These are phyloP conservation scores for Garcia nutans DNA, from an alignment of 345 rosid species.

Conservation along the genomic window DNA sequence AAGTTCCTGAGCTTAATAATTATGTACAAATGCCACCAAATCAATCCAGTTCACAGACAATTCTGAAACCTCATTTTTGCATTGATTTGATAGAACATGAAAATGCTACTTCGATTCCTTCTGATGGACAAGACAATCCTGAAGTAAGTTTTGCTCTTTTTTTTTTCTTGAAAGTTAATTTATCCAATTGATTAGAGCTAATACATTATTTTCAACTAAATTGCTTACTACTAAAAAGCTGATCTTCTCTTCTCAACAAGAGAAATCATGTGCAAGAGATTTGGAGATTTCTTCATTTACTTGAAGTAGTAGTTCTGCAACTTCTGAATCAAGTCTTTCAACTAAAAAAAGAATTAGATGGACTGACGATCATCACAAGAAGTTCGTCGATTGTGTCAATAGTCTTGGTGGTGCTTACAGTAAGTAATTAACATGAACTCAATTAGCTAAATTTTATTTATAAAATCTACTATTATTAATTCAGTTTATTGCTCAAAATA, in stretches of 20 bases:
- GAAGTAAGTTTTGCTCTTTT: background rate
- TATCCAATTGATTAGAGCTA: too few species aligned
- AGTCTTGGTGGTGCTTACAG: constrained; percentile 23
- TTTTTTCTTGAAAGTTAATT: background rate
- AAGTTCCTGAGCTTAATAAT: background rate
- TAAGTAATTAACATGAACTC: background rate
- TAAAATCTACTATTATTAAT: background rate
- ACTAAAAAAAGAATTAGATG: constrained; percentile 15
- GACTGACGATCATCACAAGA: constrained; percentile 16
- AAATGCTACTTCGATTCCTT: background rate
- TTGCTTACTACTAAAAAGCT: background rate
- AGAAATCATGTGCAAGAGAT: background rate
- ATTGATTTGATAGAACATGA: background rate
- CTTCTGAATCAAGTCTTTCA: background rate
- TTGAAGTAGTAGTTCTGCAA: background rate
- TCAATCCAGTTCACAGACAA: background rate
- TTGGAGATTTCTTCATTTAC: background rate
- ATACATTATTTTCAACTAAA: background rate
- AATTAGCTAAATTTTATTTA: background rate
- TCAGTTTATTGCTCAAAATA: background rate
- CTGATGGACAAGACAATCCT: background rate
- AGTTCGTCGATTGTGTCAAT: constrained; percentile 18
- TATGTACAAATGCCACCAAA: background rate
- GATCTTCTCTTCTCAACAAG: background rate
- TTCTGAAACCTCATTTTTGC: background rate